phyloP scores from a whole-genome alignment of 495 filamentous ascomycete genomes.

The Neurospora sp. region DNA sequence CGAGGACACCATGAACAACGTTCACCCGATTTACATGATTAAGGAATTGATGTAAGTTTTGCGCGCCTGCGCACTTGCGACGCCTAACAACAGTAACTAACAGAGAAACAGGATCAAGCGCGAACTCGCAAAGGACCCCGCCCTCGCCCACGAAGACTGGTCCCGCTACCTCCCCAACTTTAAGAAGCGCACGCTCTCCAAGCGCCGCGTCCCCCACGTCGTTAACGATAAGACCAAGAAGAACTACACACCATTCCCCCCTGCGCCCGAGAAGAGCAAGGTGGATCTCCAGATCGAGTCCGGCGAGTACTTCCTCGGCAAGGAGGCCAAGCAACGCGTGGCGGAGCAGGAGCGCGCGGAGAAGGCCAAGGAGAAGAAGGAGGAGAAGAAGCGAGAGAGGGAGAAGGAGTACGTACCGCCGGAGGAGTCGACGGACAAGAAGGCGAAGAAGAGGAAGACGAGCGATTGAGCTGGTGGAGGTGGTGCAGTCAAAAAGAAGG shows the following conservation, averaged over 20 bases:
- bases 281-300: conserved; percentile 96
- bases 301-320: conserved; percentile 91
- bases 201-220: conserved; percentile 72
- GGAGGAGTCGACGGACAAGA: conserved; percentile 56
- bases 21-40: conserved; percentile 61
- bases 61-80: not conserved
- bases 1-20: conserved; percentile 94
- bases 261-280: conserved; percentile 66
- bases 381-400: conserved; percentile 77
- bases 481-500: not conserved
- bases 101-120: conserved; percentile 63
- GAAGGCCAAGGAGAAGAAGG: conserved; percentile 72
- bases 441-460: conserved; percentile 49
- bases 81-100: conserved; percentile 1
- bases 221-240: conserved; percentile 92
- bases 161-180: conserved; percentile 95
- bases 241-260: conserved; percentile 77
- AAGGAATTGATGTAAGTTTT: conserved; percentile 72
- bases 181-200: conserved; percentile 87
- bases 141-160: conserved; percentile 80
- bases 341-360: conserved; percentile 69
- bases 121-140: conserved; percentile 92
- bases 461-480: conserved; percentile 23
- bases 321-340: conserved; percentile 80
- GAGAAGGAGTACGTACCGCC: conserved; percentile 81